Evolutionary conservation across 805 yeast genomes (phyloP), one percentile per base, ranked within the genome.

Genomic region (Barnettozyma sp.): DNA sequence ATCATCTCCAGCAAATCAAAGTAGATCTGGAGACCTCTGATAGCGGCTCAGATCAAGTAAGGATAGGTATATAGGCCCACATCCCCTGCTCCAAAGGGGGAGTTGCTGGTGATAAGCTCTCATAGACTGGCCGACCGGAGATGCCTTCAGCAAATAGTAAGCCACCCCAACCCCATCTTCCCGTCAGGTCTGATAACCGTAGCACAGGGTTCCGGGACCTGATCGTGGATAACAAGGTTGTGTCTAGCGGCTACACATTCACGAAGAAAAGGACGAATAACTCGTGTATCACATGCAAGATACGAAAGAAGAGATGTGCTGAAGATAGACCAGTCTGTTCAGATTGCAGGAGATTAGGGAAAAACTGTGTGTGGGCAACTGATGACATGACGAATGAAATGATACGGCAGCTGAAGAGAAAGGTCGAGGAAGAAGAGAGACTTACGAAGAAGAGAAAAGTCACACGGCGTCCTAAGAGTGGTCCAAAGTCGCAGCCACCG

Each of bases 251-350:
- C 6, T 52, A 51, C 43, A 46, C 41, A 13, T 46, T 47, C 38
- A 44, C 57, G 2, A 46, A 58, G 28, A 63, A 55, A 45, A 54
- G 73, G 43, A 70, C 82, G 1, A 69, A 62, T 44, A 63, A 63
- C n/a, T 85, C 86, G 1, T 79, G 87, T 52, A 55, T 78, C 25
- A 78, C 83, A 0, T 79, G 87, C 55, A 79, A 78, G 48, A 62
- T 72, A 24, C 58, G 86, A 28, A 78, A 78, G 63, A 83, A 82
- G 55, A 65, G 86, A 32, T 83, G 94, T 45, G 80, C 84, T 41
- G 92, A 83, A 51, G 66, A 68, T 2, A 66, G 71, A 35, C 94
- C 94, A 2, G 53, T 61, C 12, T 83, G 94, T 50, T 54, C 68
- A 0, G 87, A 82, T 48, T 83, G 94, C 54, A 41, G 52, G 13